Conservation (phyloP, 345 rosid genomes). For the Physaria fendleri region DNA sequence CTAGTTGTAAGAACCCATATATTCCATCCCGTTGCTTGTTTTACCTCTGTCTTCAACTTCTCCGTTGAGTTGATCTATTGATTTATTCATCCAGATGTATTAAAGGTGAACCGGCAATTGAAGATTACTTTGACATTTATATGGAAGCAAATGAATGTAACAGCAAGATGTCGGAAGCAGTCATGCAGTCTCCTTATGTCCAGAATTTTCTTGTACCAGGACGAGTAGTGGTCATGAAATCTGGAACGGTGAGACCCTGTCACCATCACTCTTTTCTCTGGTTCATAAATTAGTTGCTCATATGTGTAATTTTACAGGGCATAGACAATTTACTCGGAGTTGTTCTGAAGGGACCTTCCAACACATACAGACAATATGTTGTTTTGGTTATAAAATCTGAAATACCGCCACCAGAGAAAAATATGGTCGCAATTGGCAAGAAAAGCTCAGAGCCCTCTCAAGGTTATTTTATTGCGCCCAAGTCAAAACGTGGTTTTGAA, state of each 20-base stretch:
- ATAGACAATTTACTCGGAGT: conserved; percentile 88
- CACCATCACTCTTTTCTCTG: conserved; percentile 14
- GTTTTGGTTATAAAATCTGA: conserved; percentile 77
- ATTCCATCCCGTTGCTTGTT: not conserved
- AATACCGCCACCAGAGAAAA: conserved; percentile 39
- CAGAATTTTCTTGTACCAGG: conserved; percentile 49
- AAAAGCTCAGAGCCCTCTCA: conserved; percentile 44
- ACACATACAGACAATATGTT: conserved; percentile 48
- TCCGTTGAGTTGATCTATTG: conserved; percentile 4
- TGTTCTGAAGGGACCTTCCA: conserved; percentile 50
- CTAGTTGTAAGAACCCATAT: not conserved
- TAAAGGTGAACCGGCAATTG: conserved; percentile 88
- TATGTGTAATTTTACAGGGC: conserved; percentile 36
- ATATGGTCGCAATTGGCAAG: conserved; percentile 43
- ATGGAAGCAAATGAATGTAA: conserved; percentile 46
- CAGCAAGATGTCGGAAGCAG: conserved; percentile 48
- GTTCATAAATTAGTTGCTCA: conserved; percentile 12
- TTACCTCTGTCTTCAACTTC: not conserved
- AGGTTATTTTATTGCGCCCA: conserved; percentile 64
- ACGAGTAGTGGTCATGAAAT: conserved; percentile 82
- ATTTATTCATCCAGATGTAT: conserved; percentile 56
- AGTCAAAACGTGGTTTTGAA: conserved; percentile 58
- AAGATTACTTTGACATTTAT: conserved; percentile 75
- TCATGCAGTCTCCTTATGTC: conserved; percentile 54
- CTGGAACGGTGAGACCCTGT: conserved; percentile 53